A percentile compares a stretch with the other conserved stretches of the same genome.
These are phyloP conservation scores for Pseudoscleropodium purum DNA, from an alignment of 225 moss, liverwort and hornwort species.

Conservation along the genomic window DNA sequence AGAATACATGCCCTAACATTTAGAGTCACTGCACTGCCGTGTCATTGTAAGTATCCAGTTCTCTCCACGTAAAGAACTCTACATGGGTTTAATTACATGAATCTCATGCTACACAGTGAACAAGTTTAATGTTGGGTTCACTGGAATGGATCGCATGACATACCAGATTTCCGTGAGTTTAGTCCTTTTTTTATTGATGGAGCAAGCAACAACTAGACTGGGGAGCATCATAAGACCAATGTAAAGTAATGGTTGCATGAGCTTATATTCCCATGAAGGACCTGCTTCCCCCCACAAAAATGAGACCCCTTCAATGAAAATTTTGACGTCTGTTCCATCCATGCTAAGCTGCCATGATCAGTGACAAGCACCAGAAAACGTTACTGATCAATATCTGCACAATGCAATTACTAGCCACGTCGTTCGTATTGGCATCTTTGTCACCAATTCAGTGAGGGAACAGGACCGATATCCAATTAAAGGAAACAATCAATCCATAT, in stretches of 20 bases:
- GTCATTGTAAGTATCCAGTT: background rate
- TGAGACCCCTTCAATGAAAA: background rate
- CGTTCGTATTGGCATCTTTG: background rate
- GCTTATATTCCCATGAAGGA: background rate
- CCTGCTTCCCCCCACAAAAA: background rate
- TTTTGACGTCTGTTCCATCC: no score
- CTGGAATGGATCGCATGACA: background rate
- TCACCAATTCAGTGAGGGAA: background rate
- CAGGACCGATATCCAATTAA: background rate
- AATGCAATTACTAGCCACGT: background rate
- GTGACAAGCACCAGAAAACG: background rate
- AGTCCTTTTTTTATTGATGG: background rate
- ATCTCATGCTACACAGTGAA: background rate
- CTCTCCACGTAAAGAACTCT: background rate
- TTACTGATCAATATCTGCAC: background rate
- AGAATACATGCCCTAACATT: background rate
- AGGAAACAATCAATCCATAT: no score
- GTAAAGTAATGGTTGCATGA: background rate
- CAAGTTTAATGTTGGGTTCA: background rate
- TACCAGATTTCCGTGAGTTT: background rate
- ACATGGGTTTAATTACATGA: background rate
- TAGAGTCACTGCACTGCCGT: background rate
- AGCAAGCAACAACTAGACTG: background rate
- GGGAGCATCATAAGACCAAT: no score
- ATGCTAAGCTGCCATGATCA: background rate